Conservation (phyloP, 2,329 filamentous ascomycete species). For the Colletotrichum acutatum region DNA sequence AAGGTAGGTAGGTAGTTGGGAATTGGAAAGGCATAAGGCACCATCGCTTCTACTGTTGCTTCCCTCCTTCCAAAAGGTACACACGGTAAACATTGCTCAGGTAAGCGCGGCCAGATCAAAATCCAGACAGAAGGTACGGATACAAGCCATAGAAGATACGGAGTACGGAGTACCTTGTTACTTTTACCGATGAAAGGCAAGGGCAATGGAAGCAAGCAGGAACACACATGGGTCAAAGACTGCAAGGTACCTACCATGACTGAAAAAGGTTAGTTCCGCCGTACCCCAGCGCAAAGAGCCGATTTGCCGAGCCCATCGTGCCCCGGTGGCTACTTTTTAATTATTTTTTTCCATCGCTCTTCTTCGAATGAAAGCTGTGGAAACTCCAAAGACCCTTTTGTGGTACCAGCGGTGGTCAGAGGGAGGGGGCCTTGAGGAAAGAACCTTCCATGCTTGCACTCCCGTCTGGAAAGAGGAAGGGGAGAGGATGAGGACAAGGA, state of each 20-base stretch:
- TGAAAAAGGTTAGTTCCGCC: conserved; percentile 3
- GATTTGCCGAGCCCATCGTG: conserved; percentile 24
- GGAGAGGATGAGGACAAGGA: not conserved
- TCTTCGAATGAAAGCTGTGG: conserved; percentile 21
- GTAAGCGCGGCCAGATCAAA: not conserved
- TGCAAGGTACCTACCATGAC: not conserved
- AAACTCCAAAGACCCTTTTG: not conserved
- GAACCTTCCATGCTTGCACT: not conserved
- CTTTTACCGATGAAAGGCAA: not conserved
- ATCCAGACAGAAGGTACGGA: not conserved
- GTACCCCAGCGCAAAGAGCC: conserved; percentile 1
- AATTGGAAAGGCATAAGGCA: not conserved
- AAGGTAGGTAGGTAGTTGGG: not conserved
- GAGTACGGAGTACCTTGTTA: too few relatives aligned
- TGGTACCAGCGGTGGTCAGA: not conserved
- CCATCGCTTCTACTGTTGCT: not conserved
- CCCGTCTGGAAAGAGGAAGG: not conserved
- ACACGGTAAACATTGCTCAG: not conserved
- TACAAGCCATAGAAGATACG: too few relatives aligned
- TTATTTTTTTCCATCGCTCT: conserved; percentile 10
- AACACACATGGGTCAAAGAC: not conserved
- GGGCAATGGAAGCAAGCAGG: not conserved
- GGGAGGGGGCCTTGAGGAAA: not conserved
- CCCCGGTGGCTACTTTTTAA: conserved; percentile 7
- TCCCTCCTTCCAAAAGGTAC: not conserved